Percentiles rank a stretch among this genome's conserved stretches.
phyloP scores from a whole-genome alignment of 1,139 yeast genomes.

The Magnusiomyces tetraspermus region DNA sequence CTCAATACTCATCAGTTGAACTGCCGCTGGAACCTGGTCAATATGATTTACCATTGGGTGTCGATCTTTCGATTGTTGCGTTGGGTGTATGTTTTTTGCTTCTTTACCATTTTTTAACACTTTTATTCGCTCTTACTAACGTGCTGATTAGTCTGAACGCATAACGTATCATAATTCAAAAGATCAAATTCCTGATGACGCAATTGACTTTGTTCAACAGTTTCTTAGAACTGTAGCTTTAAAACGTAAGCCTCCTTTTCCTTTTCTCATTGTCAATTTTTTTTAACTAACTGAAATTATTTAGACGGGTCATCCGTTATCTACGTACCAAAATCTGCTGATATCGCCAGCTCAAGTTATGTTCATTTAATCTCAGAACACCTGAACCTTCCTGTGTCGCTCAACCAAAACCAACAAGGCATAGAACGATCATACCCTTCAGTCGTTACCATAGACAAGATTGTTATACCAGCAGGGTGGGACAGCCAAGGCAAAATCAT shows the following conservation, averaged over 20 bases:
- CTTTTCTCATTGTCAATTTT: background rate
- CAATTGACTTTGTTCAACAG: conserved; percentile 45
- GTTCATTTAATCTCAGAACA: conserved; percentile 20
- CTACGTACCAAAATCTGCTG: conserved; percentile 17
- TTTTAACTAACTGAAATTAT: background rate
- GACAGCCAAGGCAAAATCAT: conserved; percentile 32
- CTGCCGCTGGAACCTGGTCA: conserved; percentile 30
- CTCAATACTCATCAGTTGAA: conserved; percentile 17
- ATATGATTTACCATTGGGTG: conserved; percentile 29
- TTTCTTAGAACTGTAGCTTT: conserved; percentile 42
- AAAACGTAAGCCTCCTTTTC: conserved; percentile 23
- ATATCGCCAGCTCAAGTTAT: background rate
- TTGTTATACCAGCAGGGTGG: conserved; percentile 40
- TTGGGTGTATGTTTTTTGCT: conserved; percentile 20
- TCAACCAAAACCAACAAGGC: conserved; percentile 8
- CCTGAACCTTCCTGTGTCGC: conserved; percentile 19
- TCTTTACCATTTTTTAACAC: background rate
- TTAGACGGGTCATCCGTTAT: conserved; percentile 30
- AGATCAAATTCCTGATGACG: conserved; percentile 21
- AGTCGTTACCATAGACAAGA: conserved; percentile 31
- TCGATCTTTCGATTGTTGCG: conserved; percentile 26
- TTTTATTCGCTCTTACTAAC: conserved; percentile 1
- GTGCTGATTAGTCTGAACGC: conserved; percentile 6
- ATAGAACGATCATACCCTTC: conserved; percentile 22
- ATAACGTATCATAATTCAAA: conserved; percentile 6